phyloP scores from a whole-genome alignment of 2,329 filamentous ascomycete species.

The Clarireedia homoeocarpa region DNA sequence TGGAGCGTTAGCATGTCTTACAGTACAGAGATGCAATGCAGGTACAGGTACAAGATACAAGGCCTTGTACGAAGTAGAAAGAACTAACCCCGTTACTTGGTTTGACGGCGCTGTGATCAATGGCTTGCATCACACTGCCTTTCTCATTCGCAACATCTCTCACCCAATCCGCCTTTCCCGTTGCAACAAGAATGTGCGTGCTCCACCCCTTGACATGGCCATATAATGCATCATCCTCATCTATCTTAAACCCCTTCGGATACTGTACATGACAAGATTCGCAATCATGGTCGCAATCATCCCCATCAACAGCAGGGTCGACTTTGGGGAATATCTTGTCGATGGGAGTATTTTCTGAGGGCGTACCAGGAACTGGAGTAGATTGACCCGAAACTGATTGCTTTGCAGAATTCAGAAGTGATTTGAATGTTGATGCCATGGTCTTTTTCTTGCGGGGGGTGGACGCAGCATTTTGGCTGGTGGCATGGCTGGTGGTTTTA shows the following conservation, averaged over 20 bases:
- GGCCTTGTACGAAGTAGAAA: no score
- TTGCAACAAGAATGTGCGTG: slow-evolving; percentile 85
- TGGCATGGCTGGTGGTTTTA: slow-evolving; percentile 3
- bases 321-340: slow-evolving; percentile 62
- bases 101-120: slow-evolving; percentile 46
- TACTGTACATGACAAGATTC: slow-evolving; percentile 71
- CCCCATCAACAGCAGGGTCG: slow-evolving; percentile 70
- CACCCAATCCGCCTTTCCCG: slow-evolving; percentile 95
- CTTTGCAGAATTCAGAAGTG: slow-evolving; percentile 20
- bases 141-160: slow-evolving; percentile 82
- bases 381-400: slow-evolving; percentile 22
- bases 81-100: slow-evolving; percentile 59
- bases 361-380: slow-evolving; percentile 20
- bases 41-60: not conserved
- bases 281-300: slow-evolving; percentile 86
- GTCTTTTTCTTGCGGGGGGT: slow-evolving; percentile 8
- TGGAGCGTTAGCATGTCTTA: slow-evolving; percentile 2
- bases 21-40: slow-evolving; percentile 13
- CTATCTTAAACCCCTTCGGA: slow-evolving; percentile 63
- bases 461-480: not conserved
- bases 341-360: slow-evolving; percentile 17
- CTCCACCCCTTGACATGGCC: slow-evolving; percentile 80
- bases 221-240: slow-evolving; percentile 72
- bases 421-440: slow-evolving; percentile 25
- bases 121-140: slow-evolving; percentile 74